Percentiles rank a stretch among this genome's conserved stretches.
Conservation (phyloP, 75 land plant species). For the Gnetum montanum region DNA sequence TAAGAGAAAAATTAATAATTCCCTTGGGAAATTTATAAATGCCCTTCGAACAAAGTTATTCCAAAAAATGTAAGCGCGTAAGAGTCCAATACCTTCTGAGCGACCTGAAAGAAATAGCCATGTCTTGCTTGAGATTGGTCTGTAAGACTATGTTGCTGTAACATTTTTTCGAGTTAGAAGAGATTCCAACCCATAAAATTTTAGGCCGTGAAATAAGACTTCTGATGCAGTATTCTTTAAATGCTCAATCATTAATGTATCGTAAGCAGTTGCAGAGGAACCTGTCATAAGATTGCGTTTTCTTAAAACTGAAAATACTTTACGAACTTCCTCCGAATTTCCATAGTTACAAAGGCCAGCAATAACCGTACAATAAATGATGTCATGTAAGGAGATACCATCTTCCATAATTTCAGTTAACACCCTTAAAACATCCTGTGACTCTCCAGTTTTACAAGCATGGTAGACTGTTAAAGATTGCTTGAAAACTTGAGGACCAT, state of each 20-base stretch:
- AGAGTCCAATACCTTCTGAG: too few relatives aligned
- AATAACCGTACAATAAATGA: conserved; percentile 45
- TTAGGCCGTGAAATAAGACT: conserved; percentile 35
- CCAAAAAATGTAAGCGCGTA: too few relatives aligned
- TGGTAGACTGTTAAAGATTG: conserved; percentile 45
- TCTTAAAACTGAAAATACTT: conserved; percentile 31
- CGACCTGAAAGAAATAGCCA: too few relatives aligned
- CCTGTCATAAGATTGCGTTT: conserved; percentile 29
- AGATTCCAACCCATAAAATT: conserved; percentile 44
- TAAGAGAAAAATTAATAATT: too few relatives aligned
- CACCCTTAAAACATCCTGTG: conserved; percentile 49
- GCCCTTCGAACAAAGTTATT: too few relatives aligned
- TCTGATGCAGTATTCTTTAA: conserved; percentile 43
- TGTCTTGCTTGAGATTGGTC: too few relatives aligned
- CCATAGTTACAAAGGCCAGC: conserved; percentile 56
- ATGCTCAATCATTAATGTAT: conserved; percentile 45
- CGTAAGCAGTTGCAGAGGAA: conserved; percentile 30
- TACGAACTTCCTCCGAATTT: conserved; percentile 44
- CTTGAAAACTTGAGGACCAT: conserved; percentile 58
- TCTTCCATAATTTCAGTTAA: conserved; percentile 53
- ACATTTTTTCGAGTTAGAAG: too few relatives aligned
- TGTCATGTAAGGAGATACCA: conserved; percentile 17
- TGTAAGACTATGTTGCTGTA: too few relatives aligned
- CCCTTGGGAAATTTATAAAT: too few relatives aligned
- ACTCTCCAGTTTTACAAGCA: conserved; percentile 25